Evolutionary conservation across 1,284 basidiomycete genomes (phyloP), one percentile per base, ranked within the genome.

Genomic region (Bondarzewia mesenterica): DNA sequence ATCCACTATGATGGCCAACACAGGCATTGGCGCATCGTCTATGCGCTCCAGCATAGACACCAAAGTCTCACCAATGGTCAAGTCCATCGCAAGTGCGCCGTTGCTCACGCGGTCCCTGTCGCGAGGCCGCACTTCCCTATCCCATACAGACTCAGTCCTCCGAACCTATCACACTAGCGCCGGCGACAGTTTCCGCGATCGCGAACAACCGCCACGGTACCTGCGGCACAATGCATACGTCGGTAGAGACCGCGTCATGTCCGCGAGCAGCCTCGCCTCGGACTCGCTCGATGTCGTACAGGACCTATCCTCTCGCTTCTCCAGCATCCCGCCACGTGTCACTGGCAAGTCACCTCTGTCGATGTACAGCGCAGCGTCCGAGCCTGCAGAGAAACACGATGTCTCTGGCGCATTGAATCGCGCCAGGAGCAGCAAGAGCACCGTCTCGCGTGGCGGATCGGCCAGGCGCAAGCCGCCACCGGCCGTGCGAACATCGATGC

Each of bases 221-320:
- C 10, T 32, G 29, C 29, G 29, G 12, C 10, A n/a, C 29, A 32
- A 32, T n/a, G 29, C 29, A n/a, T 32, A 32, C n/a, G 29, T n/a
- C 12, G 29, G 29, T 10, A 25, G 26, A 12, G 41, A 10, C n/a
- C 47, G 39, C 39, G 47, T 42, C 37, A 20, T 42, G 14, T 48
- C 48, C 12, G 26, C 35, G 7, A 44, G 48, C 42, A 49, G 48
- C 36, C 42, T 49, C 36, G 23, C 42, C 36, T 44, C 42, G 23
- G 48, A 49, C 43, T 44, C 48, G 42, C 42, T n/a, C 25, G 47
- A 42, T 20, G n/a, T 32, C 41, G 37, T 49, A 25, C 48, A 32
- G 25, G 25, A 39, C 10, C 43, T 49, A 1, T 44, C 42, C 21
- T n/a, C 21, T 4, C 20, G 43, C 35, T 44, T 49, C 48, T 16